A percentile compares a stretch with the other conserved stretches of the same genome.
These are phyloP conservation scores for Clitocybe nebularis DNA, from an alignment of 1,284 basidiomycete species.

Conservation along the genomic window DNA sequence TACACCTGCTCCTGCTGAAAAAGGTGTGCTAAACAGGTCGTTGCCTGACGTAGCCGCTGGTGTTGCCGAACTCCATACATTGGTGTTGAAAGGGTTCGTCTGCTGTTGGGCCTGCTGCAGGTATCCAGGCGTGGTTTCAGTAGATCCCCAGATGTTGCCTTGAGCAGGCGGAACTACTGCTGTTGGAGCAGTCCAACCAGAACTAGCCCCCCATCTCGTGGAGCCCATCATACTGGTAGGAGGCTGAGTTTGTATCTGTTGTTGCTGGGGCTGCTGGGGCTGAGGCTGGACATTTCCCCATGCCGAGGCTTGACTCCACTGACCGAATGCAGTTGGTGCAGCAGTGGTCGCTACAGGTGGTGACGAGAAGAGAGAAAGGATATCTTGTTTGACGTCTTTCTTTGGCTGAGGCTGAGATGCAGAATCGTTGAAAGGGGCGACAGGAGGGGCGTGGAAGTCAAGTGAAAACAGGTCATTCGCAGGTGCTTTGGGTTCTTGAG, in stretches of 20 bases:
- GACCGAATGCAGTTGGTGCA: constrained; percentile 28
- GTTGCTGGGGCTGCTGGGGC: constrained; percentile 19
- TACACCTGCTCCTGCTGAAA: constrained; percentile 21
- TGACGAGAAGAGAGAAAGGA: constrained; percentile 80
- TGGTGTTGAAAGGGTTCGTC: constrained; percentile 37
- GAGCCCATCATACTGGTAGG: constrained; percentile 55
- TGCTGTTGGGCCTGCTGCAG: constrained; percentile 27
- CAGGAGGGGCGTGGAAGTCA: constrained; percentile 66
- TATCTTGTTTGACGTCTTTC: constrained; percentile 82
- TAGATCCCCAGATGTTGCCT: constrained; percentile 37
- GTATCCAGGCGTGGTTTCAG: constrained; percentile 21
- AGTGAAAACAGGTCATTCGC: constrained; percentile 78
- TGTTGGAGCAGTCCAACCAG: constrained; percentile 47
- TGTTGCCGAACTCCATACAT: constrained; percentile 47
- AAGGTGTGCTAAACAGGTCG: constrained; percentile 32
- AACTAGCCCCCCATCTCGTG: constrained; percentile 62
- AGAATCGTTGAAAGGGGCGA: constrained; percentile 32
- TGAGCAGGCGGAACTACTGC: constrained; percentile 28
- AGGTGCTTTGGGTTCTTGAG: constrained; percentile 20
- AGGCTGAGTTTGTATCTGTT: constrained; percentile 21
- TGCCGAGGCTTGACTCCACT: constrained; percentile 17
- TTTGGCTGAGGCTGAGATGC: constrained; percentile 33
- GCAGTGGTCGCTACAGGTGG: constrained; percentile 28
- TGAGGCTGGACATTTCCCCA: constrained; percentile 24
- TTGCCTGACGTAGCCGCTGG: constrained; percentile 18